These are phyloP conservation scores for Blastobotrys serpentis DNA, from an alignment of 1,139 yeast species.

Conservation along the genomic window DNA sequence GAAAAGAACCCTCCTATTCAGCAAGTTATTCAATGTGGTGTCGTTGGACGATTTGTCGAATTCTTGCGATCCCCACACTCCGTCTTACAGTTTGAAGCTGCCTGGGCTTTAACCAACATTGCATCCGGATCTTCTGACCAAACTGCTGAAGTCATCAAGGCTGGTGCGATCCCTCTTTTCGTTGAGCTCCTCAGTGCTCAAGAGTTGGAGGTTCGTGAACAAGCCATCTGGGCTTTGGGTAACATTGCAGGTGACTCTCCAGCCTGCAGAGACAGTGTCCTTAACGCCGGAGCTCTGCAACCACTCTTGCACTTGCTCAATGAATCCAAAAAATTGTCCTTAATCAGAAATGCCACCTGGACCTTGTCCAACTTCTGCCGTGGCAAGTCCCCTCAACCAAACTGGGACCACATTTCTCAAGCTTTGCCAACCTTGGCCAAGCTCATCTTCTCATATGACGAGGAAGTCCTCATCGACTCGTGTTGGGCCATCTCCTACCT, in stretches of 20 bases:
- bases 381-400: conserved; percentile 95
- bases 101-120: conserved; percentile 98
- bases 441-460: conserved; percentile 84
- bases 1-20: conserved; percentile 98
- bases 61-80: conserved; percentile 79
- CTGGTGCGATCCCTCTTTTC: conserved; percentile 91
- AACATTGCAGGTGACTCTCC: conserved; percentile 98
- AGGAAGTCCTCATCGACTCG: conserved; percentile 93
- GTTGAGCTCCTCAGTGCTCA: conserved; percentile 77
- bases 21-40: conserved; percentile 88
- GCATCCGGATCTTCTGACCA: conserved; percentile 95
- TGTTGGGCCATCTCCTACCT: conserved; percentile 98
- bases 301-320: conserved; percentile 80
- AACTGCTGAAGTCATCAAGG: conserved; percentile 85
- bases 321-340: conserved; percentile 71
- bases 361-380: conserved; percentile 94
- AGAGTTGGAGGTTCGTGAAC: conserved; percentile 91
- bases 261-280: conserved; percentile 81
- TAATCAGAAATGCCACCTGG: conserved; percentile 97
- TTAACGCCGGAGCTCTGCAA: conserved; percentile 81
- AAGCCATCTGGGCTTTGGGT: conserved; percentile 99
- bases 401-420: conserved; percentile 80
- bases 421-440: conserved; percentile 93
- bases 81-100: conserved; percentile 93
- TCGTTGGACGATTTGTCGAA: conserved; percentile 84